Evolutionary conservation across 1,284 basidiomycete species (phyloP), one percentile per base, ranked within the genome.

Genomic region (Leccinum subrobustum): DNA sequence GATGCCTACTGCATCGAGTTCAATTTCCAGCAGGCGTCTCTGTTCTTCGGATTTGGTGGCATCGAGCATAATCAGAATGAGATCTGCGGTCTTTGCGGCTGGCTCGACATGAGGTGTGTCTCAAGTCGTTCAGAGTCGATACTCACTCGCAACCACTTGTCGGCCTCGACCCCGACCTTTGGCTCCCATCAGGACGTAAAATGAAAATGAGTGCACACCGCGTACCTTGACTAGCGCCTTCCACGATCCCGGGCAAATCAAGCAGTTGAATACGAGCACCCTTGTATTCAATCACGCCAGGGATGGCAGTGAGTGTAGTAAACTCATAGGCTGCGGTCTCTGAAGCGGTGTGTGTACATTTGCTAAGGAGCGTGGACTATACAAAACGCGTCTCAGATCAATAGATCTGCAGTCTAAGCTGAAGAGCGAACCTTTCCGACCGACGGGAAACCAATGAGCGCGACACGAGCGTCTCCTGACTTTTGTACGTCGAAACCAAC

Each of bases 21-120:
- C 96, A 57, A 93, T 83, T 74, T 98, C 96, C 25, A 98, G 80
- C 63, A 96, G 79, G 47, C 84, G 82, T 63, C 91, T 87, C 72
- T 99, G 97, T 74, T 98, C 94, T 52, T 94, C 90, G 4, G 93
- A 93, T 75, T 99, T 99, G 6, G 95, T 98, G 4, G 96, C 95
- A 71, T 98, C 96, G 56, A 96, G 83, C 92, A 98, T 95, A 67
- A 98, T 85, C 57, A 97, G 78, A 66, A 98, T 96, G 50, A 98
- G 81, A 76, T 99, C 96, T 2, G 96, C 95, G 1, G 96, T 99
- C 79, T 98, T 97, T 23, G 93, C 95, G 25, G 94, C 89, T 82
- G 68, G 27, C 20, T 35, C n/a, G 37, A 50, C 23, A 42, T 64
- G 37, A 58, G 56, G 33, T 35, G 52, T 51, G 51, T 11, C 52